phyloP scores from a whole-genome alignment of 148 eudicot species.

The Polygonum aviculare region DNA sequence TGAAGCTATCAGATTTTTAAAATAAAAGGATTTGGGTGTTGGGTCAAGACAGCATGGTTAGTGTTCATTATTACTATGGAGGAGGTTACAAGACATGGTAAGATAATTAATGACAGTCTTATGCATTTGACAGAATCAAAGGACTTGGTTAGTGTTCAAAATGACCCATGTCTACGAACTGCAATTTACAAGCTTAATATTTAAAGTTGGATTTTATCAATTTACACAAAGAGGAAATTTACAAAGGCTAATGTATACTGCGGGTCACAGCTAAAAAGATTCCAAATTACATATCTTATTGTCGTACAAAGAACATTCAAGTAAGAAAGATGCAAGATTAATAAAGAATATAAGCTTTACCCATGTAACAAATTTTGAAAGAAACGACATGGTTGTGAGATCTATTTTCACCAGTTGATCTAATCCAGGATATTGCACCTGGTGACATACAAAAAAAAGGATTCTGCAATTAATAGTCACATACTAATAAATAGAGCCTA shows the following conservation, averaged over 20 bases:
- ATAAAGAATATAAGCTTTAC: slow-evolving; percentile 31
- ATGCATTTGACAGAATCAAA: background rate
- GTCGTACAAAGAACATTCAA: background rate
- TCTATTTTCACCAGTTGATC: slow-evolving; percentile 64
- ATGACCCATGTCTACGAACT: background rate
- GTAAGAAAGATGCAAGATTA: background rate
- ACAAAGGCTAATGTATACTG: background rate
- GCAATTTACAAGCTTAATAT: background rate
- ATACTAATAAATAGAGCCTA: background rate
- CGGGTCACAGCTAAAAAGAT: background rate
- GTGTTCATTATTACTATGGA: background rate
- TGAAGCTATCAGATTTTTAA: background rate
- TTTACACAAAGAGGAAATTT: background rate
- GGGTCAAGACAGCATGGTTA: background rate
- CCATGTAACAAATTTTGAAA: slow-evolving; percentile 61
- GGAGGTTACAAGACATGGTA: background rate
- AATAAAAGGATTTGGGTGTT: background rate
- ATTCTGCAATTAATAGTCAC: background rate
- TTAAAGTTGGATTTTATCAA: background rate
- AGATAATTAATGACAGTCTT: background rate
- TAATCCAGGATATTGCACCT: slow-evolving; percentile 96
- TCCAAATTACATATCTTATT: background rate
- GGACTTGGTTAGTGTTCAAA: background rate
- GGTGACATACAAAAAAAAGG: slow-evolving; percentile 12
- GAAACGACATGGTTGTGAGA: slow-evolving; percentile 70